Evolutionary conservation across 192 early-diverging fungal genomes (phyloP).

Genomic region (Backusella morwellensis): DNA sequence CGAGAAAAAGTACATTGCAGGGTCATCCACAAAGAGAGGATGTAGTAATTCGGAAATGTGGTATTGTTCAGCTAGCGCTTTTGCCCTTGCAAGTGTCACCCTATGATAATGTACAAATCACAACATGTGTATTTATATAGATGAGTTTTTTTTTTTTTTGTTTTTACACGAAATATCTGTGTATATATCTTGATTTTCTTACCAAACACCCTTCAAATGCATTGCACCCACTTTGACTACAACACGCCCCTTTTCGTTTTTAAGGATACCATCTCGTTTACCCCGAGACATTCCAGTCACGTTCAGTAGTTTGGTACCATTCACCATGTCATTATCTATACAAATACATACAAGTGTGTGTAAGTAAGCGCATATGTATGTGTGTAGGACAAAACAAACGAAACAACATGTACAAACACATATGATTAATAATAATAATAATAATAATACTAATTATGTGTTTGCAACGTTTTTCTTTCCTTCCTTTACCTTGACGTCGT

Average conservation of each 20-base stretch:
- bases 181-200: not conserved
- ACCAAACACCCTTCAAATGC: constrained; percentile 75
- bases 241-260: constrained; percentile 66
- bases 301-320: constrained; percentile 71
- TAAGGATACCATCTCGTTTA: constrained; percentile 67
- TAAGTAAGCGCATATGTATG: not conserved
- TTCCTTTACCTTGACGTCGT: constrained; percentile 45
- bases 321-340: constrained; percentile 69
- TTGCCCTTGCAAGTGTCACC: constrained; percentile 65
- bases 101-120: constrained; percentile 14
- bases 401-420: not conserved
- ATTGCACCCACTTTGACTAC: constrained; percentile 69
- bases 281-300: constrained; percentile 69
- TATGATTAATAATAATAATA: constrained; percentile 7
- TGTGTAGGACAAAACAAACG: not conserved
- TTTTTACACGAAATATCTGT: not conserved
- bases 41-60: constrained; percentile 70
- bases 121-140: not conserved
- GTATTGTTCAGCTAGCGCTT: constrained; percentile 63
- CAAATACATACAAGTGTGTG: not conserved
- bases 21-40: constrained; percentile 76
- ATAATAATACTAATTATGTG: not conserved
- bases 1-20: constrained; percentile 59
- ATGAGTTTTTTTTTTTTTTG: not conserved
- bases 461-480: not conserved